phyloP scores from a whole-genome alignment of 176 grass and related monocot species.

The Carex myosuroides region DNA sequence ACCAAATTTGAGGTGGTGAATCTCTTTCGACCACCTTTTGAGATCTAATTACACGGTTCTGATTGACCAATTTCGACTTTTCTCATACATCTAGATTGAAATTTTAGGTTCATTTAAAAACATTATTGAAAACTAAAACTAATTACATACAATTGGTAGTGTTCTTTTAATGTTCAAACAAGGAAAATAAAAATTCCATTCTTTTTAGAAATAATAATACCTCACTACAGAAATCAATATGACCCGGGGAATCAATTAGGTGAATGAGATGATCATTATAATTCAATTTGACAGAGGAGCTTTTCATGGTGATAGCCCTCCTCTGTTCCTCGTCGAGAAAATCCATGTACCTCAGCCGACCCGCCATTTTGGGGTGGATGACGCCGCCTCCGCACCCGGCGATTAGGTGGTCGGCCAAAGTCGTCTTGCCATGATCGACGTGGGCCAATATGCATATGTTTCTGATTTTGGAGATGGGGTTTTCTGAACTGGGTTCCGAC shows the following conservation, averaged over 20 bases:
- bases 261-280: slow-evolving; percentile 40
- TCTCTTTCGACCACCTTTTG: not conserved
- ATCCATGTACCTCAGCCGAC: slow-evolving; percentile 71
- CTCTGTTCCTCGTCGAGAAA: slow-evolving; percentile 83
- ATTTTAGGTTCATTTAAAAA: not conserved
- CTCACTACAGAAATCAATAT: slow-evolving; percentile 93
- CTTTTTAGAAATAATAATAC: not conserved
- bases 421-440: slow-evolving; percentile 90
- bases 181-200: not conserved
- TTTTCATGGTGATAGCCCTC: slow-evolving; percentile 93
- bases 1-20: not conserved
- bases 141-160: not conserved
- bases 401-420: slow-evolving; percentile 85
- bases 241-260: slow-evolving; percentile 93
- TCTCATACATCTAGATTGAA: not conserved
- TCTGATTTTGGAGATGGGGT: slow-evolving; percentile 30
- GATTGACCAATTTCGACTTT: not conserved
- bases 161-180: not conserved
- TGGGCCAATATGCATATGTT: slow-evolving; percentile 98
- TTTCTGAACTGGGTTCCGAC: slow-evolving; percentile 21
- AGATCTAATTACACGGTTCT: not conserved
- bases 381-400: slow-evolving; percentile 60
- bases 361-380: slow-evolving; percentile 65
- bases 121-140: not conserved
- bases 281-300: slow-evolving; percentile 51